Conservation (phyloP, 1,284 basidiomycete species). For the Anthracocystis walkeri region DNA sequence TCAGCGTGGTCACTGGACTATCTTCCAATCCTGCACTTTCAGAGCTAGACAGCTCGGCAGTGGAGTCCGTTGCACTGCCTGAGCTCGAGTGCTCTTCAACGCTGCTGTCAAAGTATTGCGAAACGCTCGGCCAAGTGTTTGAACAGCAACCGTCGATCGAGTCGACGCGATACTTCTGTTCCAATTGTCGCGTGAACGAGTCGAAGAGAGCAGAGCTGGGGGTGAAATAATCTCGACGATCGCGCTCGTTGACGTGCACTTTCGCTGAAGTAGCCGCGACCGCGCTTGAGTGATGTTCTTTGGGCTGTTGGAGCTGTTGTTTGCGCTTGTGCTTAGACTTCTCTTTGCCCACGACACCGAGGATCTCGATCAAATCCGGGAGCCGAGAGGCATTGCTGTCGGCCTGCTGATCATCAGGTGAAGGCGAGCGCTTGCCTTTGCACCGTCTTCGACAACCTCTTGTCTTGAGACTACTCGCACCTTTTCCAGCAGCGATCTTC, state of each 20-base stretch:
- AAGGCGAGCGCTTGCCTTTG: conserved; percentile 5
- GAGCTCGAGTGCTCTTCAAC: not conserved
- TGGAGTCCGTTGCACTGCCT: not conserved
- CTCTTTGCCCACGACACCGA: conserved; percentile 69
- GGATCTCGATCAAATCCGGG: conserved; percentile 67
- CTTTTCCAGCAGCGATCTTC: conserved; percentile 10
- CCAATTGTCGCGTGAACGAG: conserved; percentile 50
- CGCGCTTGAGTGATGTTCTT: conserved; percentile 13
- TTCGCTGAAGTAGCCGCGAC: conserved; percentile 11
- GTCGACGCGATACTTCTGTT: conserved; percentile 50
- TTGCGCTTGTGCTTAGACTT: conserved; percentile 69
- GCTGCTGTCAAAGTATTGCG: conserved; percentile 15
- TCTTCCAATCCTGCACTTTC: conserved; percentile 1
- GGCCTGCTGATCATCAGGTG: not conserved
- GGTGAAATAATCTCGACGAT: conserved; percentile 68
- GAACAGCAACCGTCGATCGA: conserved; percentile 15
- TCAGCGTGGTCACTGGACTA: conserved; percentile 15
- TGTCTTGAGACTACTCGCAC: not conserved
- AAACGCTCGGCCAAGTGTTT: conserved; percentile 19
- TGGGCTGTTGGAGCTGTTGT: conserved; percentile 41
- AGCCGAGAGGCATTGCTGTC: not conserved
- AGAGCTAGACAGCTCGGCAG: not conserved
- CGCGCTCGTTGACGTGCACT: conserved; percentile 68
- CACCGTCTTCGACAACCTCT: conserved; percentile 8
- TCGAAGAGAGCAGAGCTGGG: conserved; percentile 66